Base-by-base conservation (phyloP, 2,329 filamentous ascomycete genomes). In the Colletotrichum theobromicola region DNA sequence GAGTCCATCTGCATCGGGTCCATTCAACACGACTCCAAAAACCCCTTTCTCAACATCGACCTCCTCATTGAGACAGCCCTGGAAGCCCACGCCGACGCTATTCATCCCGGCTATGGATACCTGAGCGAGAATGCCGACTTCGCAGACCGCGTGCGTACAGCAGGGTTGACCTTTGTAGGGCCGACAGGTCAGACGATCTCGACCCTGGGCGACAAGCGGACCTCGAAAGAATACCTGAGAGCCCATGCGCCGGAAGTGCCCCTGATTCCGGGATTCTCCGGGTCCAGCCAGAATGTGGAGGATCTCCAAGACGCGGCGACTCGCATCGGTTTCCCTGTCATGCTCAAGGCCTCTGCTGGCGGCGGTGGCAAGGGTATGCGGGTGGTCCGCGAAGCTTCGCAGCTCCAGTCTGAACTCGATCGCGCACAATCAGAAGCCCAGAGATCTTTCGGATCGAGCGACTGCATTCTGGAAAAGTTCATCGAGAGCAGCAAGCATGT, bases 401-500 rank as follows among this genome's bases (percentile, higher is more conserved):
- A 46, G 42, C 42, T 46, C 10, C 42, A 46, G n/a, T 46, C 42
- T 0, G 42, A 46, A 21, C 10, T 46, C n/a, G 42, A 46, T 4
- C 42, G 42, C n/a, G 42, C 42, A 4, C 42, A 46, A 10, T 46
- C 42, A n/a, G 42, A 46, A 46, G n/a, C 42, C 42, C 42, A 46
- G 10, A 46, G 42, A 46, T 46, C 42, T 46, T 46, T 46, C 7
- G 42, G 42, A 1, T 46, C 42, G 0, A 46, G 42, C 42, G 42
- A 46, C n/a, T 46, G 42, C 42, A 46, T 93, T 76, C 86, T 94
- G 46, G 92, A 94, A 78, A 87, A 86, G 34, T 94, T 90, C 79
- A 92, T 90, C 67, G 88, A 90, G 0, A 85, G 86, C 2, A 89
- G 32, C 26, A 62, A 53, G 61, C 86, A 88, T 71, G 79, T 88